Conservation (phyloP, 768 basidiomycete genomes). For the Favolaschia claudopus region DNA sequence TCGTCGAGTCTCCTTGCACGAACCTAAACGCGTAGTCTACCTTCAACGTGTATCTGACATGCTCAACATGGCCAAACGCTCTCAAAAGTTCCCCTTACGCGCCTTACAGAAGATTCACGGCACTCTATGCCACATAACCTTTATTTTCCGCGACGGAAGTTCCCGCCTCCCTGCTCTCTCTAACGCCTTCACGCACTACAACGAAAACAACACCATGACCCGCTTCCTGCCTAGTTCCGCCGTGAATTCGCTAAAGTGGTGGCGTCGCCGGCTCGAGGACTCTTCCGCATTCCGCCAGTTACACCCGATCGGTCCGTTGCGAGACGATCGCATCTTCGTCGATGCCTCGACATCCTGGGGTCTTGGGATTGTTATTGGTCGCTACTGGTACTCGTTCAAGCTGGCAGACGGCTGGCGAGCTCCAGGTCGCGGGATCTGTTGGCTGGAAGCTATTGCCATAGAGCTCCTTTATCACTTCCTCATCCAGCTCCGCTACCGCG, state of each 20-base stretch:
- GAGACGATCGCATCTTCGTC: not conserved
- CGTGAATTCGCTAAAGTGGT: constrained; percentile 41
- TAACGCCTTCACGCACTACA: too few relatives aligned
- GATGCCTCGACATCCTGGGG: not conserved
- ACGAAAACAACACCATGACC: too few relatives aligned
- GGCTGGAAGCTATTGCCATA: constrained; percentile 28
- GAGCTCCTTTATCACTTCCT: not conserved
- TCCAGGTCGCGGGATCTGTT: not conserved
- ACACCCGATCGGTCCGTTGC: not conserved
- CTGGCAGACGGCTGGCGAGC: not conserved
- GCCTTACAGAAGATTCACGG: constrained; percentile 9
- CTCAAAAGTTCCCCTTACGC: not conserved
- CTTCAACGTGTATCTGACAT: constrained; percentile 4
- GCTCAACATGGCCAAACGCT: not conserved
- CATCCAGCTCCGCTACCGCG: not conserved
- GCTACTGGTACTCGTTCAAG: not conserved
- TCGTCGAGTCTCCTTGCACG: constrained; percentile 32
- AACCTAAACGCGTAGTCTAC: constrained; percentile 35
- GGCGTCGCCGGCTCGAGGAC: constrained; percentile 24
- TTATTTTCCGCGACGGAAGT: not conserved
- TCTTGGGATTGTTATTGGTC: not conserved
- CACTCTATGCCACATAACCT: not conserved
- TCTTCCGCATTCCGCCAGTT: constrained; percentile 22
- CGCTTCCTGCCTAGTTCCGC: constrained; percentile 26
- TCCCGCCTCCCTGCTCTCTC: constrained; percentile 7